Base-by-base conservation (phyloP, 2,329 filamentous ascomycete genomes). In the Exutisphaerella laricina region DNA sequence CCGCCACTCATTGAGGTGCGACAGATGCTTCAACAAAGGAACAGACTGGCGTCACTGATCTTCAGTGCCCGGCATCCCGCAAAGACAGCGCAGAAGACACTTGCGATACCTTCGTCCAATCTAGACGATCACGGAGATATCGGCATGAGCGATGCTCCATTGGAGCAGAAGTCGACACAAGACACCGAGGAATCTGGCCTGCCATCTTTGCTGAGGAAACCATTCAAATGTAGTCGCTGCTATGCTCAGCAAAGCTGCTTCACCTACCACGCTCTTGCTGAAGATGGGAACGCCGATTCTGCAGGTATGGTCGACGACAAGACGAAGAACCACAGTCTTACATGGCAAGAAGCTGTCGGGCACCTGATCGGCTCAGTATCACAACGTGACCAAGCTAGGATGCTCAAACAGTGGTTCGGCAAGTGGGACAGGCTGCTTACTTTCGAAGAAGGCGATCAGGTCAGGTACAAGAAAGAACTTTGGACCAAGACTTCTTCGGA, bases 21-120 rank as follows among this genome's bases (percentile, higher is more conserved):
- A 26, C 88, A 96, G 56, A 95, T 98, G 88, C 85, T 98, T 46
- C 89, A 97, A 71, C 85, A 95, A 65, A 84, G 92, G 39, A 98
- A 98, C 58, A 80, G 88, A 53, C 71, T 98, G 13, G 88, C 90
- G 3, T 84, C 84, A 54, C 88, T 87, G 59, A 80, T 96, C 30
- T 82, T 88, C 44, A 47, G 46, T 13, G 58, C 60, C 2, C 50
- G 52, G 22, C 17, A 59, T 43, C 59, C 54, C 12, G 17, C 39
- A 23, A 13, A 45, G 32, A 2, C 30, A 21, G 17, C 20, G 12
- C 16, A n/a, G n/a, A 17, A 17, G 2, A 3, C 20, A 2, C n/a
- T 35, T 5, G 33, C 14, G 10, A 12, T 12, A 8, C 18, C 20
- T 9, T 21, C 16, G 10, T 21, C 28, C 13, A 29, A 33, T 12